Percentiles rank a stretch among this genome's conserved stretches.
phyloP scores from a whole-genome alignment of 306 rosid genomes.

The Prosopis cineraria region DNA sequence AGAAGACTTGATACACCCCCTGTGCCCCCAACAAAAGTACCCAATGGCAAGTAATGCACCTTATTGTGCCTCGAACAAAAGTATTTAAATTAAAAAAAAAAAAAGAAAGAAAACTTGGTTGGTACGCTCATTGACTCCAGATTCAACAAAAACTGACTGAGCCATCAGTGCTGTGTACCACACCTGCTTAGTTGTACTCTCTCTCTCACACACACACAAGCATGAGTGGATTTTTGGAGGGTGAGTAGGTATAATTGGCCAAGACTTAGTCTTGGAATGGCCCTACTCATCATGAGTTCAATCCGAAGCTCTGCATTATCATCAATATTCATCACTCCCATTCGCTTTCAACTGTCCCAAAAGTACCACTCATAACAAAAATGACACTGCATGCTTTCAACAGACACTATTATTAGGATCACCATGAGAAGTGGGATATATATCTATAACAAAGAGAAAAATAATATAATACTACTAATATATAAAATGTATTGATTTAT shows the following conservation, averaged over 20 bases:
- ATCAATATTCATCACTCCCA: background rate
- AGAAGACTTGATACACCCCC: too few species aligned
- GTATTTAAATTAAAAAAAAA: too few species aligned
- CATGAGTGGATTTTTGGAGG: slow-evolving; percentile 29
- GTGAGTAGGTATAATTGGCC: slow-evolving; percentile 17
- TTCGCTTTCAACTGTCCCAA: slow-evolving; percentile 27
- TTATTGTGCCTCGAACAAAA: too few species aligned
- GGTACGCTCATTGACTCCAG: too few species aligned
- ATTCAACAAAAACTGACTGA: slow-evolving; percentile 34
- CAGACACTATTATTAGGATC: background rate
- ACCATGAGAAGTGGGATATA: too few species aligned
- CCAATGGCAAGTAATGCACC: too few species aligned
- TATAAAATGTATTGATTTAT: background rate
- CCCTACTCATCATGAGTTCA: slow-evolving; percentile 44
- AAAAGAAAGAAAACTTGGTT: too few species aligned
- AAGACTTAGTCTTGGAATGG: slow-evolving; percentile 4
- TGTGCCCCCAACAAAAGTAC: too few species aligned
- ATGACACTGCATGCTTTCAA: background rate
- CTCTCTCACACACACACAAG: background rate
- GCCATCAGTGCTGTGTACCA: slow-evolving; percentile 22
- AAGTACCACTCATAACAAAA: slow-evolving; percentile 58
- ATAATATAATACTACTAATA: too few species aligned
- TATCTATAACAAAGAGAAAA: too few species aligned
- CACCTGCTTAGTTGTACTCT: slow-evolving; percentile 30
- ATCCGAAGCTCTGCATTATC: slow-evolving; percentile 39